Base-by-base conservation (phyloP, 805 yeast genomes). In the Ogataea ganodermae region DNA sequence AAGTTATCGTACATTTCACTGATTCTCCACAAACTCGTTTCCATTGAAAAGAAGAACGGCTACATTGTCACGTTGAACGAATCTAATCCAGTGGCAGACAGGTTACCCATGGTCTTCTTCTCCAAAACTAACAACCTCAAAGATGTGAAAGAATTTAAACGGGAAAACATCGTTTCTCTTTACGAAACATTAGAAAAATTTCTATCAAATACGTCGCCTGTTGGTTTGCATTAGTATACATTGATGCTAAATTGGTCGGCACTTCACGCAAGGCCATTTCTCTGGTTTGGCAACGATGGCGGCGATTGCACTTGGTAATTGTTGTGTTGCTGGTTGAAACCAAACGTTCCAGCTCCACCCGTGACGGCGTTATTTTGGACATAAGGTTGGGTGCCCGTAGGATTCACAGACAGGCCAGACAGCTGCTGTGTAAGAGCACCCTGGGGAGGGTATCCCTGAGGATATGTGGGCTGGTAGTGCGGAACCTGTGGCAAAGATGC, bases 11-110 rank as follows among this genome's bases (percentile, higher is more conserved):
- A 40, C 26, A 46, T 60, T 2, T 42, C 47, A 18, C 24, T 55
- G 9, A 42, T 59, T 12, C 42, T 57, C 18, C 43, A 45, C 28
- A 55, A 57, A 35, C 26, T 59, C 13, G 18, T 36, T 9, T 45
- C 51, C 13, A 27, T 60, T 13, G 44, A 47, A 17, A 43, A 35
- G 3, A 37, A 35, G 16, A n/a, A 13, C 17, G 27, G 27, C 9
- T 38, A 16, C 31, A 38, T 17, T 8, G 52, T 60, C 3, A 31
- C 50, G 6, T 27, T 63, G n/a, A 57, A 53, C 40, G 68, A 63
- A 35, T 40, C 60, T 16, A 17, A 16, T 2, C 61, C 55, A 8
- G 51, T 62, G 20, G 26, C 49, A 4, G 42, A 45, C 8, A 39
- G 63, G 30, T 33, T 57, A n/a, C 41, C 47, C 6, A 36, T 49